Evolutionary conservation across 306 rosid genomes (phyloP).

Genomic region (Ormosia emarginata): DNA sequence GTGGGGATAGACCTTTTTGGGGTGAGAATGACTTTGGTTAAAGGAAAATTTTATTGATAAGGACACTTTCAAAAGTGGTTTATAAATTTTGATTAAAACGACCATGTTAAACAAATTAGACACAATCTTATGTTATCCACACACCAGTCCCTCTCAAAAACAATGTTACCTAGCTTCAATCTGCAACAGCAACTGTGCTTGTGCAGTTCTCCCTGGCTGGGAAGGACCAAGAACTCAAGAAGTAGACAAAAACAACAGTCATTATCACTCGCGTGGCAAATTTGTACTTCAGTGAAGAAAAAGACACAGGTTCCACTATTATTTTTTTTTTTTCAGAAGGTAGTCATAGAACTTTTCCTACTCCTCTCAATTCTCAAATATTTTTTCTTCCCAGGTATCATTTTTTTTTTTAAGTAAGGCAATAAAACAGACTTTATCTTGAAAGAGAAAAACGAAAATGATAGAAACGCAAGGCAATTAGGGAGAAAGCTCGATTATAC

Average conservation of each 20-base stretch:
- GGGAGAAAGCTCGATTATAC: neutral
- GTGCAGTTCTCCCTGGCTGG: conserved; percentile 4
- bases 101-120: neutral
- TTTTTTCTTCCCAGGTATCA: neutral
- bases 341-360: neutral
- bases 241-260: conserved; percentile 26
- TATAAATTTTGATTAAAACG: neutral
- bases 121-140: neutral
- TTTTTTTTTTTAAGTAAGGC: neutral
- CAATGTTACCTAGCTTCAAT: neutral
- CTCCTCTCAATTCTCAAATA: neutral
- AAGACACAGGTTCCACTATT: neutral
- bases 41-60: neutral
- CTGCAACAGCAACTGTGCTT: neutral
- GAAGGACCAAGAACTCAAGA: neutral
- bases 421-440: neutral
- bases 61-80: neutral
- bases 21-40: neutral
- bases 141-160: neutral
- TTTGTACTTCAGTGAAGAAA: neutral
- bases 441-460: neutral
- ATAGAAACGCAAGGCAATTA: neutral
- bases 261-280: conserved; percentile 26
- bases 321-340: neutral
- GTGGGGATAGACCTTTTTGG: neutral